Evolutionary conservation across 305 asterid species (phyloP).

Genomic region (Fraxinus nigra): DNA sequence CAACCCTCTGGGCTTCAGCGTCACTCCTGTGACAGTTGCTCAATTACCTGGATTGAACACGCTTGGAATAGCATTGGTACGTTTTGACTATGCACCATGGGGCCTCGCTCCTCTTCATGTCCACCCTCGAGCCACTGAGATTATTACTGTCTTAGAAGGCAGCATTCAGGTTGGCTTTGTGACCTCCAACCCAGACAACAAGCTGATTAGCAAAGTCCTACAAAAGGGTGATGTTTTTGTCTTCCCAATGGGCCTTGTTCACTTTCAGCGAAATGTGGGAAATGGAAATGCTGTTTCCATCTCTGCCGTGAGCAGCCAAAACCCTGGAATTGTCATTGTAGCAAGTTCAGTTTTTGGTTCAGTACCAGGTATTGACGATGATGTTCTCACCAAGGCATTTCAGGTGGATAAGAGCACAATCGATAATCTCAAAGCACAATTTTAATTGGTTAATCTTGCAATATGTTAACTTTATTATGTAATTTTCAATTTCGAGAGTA

Average conservation of each 20-base stretch:
- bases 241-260: conserved; percentile 22
- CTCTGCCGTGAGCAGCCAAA: conserved; percentile 26
- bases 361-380: conserved; percentile 1
- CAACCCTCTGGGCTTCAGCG: conserved; percentile 21
- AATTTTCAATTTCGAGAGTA: background rate
- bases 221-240: conserved; percentile 24
- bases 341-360: background rate
- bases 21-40: conserved; percentile 8
- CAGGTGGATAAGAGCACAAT: conserved; percentile 1
- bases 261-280: conserved; percentile 21
- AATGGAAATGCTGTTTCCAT: conserved; percentile 17
- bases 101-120: conserved; percentile 22
- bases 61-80: conserved; percentile 20
- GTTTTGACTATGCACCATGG: conserved; percentile 25
- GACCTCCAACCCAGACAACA: conserved; percentile 25
- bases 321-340: conserved; percentile 19
- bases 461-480: background rate
- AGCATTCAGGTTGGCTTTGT: conserved; percentile 20
- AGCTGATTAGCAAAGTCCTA: conserved; percentile 2
- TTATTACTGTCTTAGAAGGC: conserved; percentile 23
- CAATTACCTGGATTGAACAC: conserved; percentile 26
- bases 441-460: background rate
- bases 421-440: background rate
- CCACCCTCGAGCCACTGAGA: conserved; percentile 28
- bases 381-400: background rate